Conservation (phyloP, 2,329 filamentous ascomycete species). For the Ceratocystis cubensis region DNA sequence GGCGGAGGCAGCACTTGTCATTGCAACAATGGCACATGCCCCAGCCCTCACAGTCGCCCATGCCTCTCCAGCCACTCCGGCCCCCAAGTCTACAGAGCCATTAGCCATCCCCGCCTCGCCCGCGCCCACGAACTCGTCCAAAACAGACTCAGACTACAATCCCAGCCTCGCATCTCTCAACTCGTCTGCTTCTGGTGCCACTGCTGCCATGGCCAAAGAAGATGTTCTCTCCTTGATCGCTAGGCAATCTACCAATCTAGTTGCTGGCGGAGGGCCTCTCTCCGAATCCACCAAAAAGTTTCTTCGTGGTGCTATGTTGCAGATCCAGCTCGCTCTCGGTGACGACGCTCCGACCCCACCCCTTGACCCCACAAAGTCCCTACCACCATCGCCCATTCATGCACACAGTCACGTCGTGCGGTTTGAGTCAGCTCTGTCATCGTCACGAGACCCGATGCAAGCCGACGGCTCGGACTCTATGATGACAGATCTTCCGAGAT, state of each 20-base stretch:
- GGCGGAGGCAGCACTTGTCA: constrained; percentile 13
- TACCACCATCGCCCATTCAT: constrained; percentile 9
- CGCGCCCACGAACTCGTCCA: constrained; percentile 16
- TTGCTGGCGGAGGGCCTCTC: constrained; percentile 31
- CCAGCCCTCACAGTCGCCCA: background rate
- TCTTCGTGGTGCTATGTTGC: constrained; percentile 30
- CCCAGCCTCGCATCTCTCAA: background rate
- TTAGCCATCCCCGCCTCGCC: constrained; percentile 17
- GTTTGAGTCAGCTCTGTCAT: background rate
- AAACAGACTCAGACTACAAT: constrained; percentile 16
- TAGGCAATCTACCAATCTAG: constrained; percentile 34
- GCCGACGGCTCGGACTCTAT: background rate
- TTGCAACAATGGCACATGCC: background rate
- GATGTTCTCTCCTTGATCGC: constrained; percentile 38
- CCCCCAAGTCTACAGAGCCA: background rate
- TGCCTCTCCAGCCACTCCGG: background rate
- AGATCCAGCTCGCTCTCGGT: constrained; percentile 16
- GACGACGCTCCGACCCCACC: constrained; percentile 18
- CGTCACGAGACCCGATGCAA: background rate
- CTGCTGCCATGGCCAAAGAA: constrained; percentile 22
- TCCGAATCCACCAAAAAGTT: constrained; percentile 33
- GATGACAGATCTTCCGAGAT: constrained; percentile 13
- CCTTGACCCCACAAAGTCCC: constrained; percentile 13
- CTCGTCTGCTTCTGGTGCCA: background rate
- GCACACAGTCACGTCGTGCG: background rate